Base-by-base conservation (phyloP, 2,329 filamentous ascomycete species). In the Leptosphaerulina australis region DNA sequence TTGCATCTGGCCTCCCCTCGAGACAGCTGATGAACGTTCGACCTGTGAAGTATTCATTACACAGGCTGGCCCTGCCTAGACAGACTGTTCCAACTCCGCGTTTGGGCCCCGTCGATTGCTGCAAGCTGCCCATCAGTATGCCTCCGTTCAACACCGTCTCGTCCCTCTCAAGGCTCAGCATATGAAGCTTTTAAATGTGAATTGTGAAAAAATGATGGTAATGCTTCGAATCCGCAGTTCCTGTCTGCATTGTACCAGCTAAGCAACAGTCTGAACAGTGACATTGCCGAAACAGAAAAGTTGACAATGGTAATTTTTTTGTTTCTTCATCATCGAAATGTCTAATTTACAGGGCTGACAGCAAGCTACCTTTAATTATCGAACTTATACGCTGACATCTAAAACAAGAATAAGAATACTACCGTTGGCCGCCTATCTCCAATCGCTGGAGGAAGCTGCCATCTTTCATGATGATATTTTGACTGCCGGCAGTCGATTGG, bases 41-140 rank as follows among this genome's bases (percentile, higher is more conserved):
- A 58, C 17, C 67, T 71, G 58, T 63, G 15, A 50, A 55, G 1
- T 49, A 66, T 44, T n/a, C n/a, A n/a, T n/a, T n/a, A n/a, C n/a
- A n/a, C n/a, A n/a, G n/a, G 64, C 62, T 18, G 57, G 63, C 4
- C 52, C 41, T 26, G 65, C 67, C 20, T 37, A 70, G 3, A 53
- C 62, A 14, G 66, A 62, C 1, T 68, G 63, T 28, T 67, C 69
- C 11, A 65, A 70, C 37, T 62, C 62, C 2, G 44, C 48, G 1
- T 71, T 72, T 36, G 71, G 67, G 68, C 59, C 67, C 39, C 57
- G 60, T 17, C 63, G 70, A 35, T 35, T 71, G 10, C 53, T 70
- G 1, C 66, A 68, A 29, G 68, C 69, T 2, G 63, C 66, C n/a
- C 62, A 70, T 29, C 60, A 58, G n/a, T 50, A 64, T 43, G 60